Evolutionary conservation across 306 rosid species (phyloP).

Genomic region (Castanea mollissima): DNA sequence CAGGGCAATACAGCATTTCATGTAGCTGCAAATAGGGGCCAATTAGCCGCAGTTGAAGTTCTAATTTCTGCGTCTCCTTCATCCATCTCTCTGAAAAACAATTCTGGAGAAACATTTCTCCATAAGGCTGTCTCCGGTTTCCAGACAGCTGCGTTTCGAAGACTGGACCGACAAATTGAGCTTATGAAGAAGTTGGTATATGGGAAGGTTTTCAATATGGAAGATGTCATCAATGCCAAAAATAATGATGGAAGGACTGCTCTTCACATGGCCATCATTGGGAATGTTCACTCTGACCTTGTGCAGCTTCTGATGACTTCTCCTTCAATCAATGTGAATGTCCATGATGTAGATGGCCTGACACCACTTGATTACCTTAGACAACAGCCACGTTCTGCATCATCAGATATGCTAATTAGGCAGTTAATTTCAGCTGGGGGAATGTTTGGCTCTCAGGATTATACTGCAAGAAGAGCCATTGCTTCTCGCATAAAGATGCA

Average conservation of each 20-base stretch:
- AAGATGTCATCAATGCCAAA: conserved; percentile 60
- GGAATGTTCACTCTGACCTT: conserved; percentile 78
- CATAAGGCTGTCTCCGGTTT: conserved; percentile 92
- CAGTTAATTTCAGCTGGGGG: conserved; percentile 90
- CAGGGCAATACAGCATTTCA: conserved; percentile 89
- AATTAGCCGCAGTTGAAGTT: conserved; percentile 69
- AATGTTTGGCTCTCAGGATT: conserved; percentile 66
- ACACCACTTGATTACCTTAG: conserved; percentile 87
- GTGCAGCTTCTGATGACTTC: conserved; percentile 89
- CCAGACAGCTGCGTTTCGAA: conserved; percentile 65
- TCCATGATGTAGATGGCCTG: conserved; percentile 63
- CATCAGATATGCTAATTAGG: conserved; percentile 72
- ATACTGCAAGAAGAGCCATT: conserved; percentile 73
- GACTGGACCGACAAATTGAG: conserved; percentile 82
- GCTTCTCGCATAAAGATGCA: conserved; percentile 83
- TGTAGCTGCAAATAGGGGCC: conserved; percentile 87
- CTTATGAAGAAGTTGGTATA: conserved; percentile 64
- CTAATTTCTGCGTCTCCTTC: conserved; percentile 61
- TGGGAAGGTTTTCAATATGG: conserved; percentile 43
- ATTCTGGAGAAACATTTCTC: conserved; percentile 79
- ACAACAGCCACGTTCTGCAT: conserved; percentile 62
- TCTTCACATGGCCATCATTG: conserved; percentile 83
- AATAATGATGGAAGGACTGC: conserved; percentile 77
- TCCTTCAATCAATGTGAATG: conserved; percentile 61
- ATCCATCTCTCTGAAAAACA: conserved; percentile 49